These are phyloP conservation scores for Perkinsus olseni DNA, from an alignment of 169 alveolate genomes.

Conservation along the genomic window DNA sequence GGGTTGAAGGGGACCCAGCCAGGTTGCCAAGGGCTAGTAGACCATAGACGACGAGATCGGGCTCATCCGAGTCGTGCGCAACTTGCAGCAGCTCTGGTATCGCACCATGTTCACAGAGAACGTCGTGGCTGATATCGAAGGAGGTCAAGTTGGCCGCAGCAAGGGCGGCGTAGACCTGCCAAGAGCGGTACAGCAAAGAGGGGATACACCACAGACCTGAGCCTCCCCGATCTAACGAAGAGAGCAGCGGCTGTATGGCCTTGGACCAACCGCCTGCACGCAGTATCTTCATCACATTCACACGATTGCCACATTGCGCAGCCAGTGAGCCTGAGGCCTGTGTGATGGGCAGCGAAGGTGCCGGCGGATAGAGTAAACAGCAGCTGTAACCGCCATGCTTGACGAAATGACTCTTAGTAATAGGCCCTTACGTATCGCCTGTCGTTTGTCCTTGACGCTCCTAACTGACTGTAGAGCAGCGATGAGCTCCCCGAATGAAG, in stretches of 20 bases:
- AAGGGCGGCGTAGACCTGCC: slow-evolving; percentile 18
- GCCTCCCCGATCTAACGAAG: slow-evolving; percentile 22
- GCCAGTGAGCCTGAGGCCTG: slow-evolving; percentile 22
- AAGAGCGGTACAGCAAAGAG: neutral
- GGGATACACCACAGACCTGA: neutral
- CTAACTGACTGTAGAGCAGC: slow-evolving; percentile 20
- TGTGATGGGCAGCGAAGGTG: neutral
- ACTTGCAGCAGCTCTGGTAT: neutral
- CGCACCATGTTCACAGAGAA: neutral
- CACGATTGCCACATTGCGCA: slow-evolving; percentile 27
- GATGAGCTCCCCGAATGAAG: slow-evolving; percentile 32
- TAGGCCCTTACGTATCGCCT: slow-evolving; percentile 23
- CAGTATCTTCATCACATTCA: slow-evolving; percentile 17
- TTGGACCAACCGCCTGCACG: slow-evolving; percentile 29
- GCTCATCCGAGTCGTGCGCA: neutral
- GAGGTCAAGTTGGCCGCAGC: slow-evolving; percentile 20
- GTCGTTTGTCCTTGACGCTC: slow-evolving; percentile 33
- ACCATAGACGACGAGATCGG: slow-evolving; percentile 9
- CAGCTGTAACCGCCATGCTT: too few species aligned
- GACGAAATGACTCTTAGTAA: too few species aligned
- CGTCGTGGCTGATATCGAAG: neutral
- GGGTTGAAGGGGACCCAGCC: neutral
- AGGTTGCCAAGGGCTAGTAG: slow-evolving; percentile 31
- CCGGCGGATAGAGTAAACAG: neutral
- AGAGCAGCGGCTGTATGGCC: slow-evolving; percentile 31